Evolutionary conservation across 139 green algal species (phyloP), one percentile per base, ranked within the genome.

Genomic region (Trebouxia sp.): DNA sequence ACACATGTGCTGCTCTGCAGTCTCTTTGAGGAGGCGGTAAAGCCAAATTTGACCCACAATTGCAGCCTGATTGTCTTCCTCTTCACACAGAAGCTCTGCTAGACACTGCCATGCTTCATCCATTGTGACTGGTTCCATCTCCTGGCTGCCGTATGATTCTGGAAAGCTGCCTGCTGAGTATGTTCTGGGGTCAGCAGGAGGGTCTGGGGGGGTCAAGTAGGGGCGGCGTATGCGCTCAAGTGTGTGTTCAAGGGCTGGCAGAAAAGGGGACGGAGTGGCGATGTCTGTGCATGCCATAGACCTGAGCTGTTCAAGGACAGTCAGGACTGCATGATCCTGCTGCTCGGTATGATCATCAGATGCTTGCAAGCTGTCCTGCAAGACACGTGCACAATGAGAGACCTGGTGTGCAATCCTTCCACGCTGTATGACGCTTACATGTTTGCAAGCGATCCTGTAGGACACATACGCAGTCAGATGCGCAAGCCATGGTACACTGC

Each of bases 81-180:
- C n/a, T 20, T 53, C 69, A 77, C 69, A 77, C 41, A 77, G 69
- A 39, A 77, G 69, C 26, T 77, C 69, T 53, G 43, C 69, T 0
- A 77, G 41, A 41, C 42, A 77, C 41, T 37, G 42, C 69, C 69
- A 77, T 32, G 42, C 62, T 14, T 72, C 62, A 53, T 77, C 69
- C n/a, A 55, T 39, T 38, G 41, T n/a, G 26, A 51, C n/a, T 4
- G 22, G 69, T 32, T 7, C 30, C 41, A 30, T n/a, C 39, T 53
- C 69, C 12, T 77, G 28, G 20, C 20, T 4, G 26, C 69, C 24
- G 42, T 7, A 22, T 37, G n/a, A 11, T 24, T 26, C 69, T 41
- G 41, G 22, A 28, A 26, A 77, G 50, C 50, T 58, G 22, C 50
- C 26, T 58, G 50, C 50, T 58, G 50, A 17, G 26, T 17, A 22